These are phyloP conservation scores for Platanthera guangdongensis DNA, from an alignment of 106 monocot genomes.

Conservation along the genomic window DNA sequence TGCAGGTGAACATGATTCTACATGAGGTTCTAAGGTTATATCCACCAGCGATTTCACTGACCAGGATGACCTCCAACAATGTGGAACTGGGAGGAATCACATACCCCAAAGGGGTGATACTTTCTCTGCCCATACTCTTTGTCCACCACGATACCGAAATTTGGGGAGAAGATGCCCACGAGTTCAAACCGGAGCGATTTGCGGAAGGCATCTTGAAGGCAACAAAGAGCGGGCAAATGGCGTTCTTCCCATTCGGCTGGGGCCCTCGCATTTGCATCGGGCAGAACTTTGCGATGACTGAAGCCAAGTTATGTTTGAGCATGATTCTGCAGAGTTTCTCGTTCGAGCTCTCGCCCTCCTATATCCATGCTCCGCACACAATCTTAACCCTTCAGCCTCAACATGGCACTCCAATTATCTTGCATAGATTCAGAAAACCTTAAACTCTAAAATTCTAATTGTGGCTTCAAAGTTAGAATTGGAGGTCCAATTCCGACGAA, in stretches of 20 bases:
- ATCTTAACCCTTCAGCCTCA: slow-evolving; percentile 37
- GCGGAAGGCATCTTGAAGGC: slow-evolving; percentile 40
- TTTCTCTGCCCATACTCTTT: slow-evolving; percentile 27
- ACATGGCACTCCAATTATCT: slow-evolving; percentile 16
- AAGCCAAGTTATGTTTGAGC: slow-evolving; percentile 37
- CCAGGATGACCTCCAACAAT: slow-evolving; percentile 13
- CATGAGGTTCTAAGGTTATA: slow-evolving; percentile 24
- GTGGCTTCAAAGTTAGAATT: too few species aligned
- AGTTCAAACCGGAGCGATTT: slow-evolving; percentile 67
- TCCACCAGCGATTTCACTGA: slow-evolving; percentile 6
- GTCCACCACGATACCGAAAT: slow-evolving; percentile 37
- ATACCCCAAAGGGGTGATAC: slow-evolving; percentile 22
- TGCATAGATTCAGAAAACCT: not conserved
- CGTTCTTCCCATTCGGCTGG: slow-evolving; percentile 49
- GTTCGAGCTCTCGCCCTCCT: slow-evolving; percentile 44
- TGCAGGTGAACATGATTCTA: slow-evolving; percentile 7
- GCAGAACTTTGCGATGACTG: slow-evolving; percentile 42
- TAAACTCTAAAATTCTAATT: too few species aligned
- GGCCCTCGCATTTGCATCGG: slow-evolving; percentile 55
- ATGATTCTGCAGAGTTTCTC: slow-evolving; percentile 42
- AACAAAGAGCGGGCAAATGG: slow-evolving; percentile 21
- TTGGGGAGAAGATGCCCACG: slow-evolving; percentile 49
- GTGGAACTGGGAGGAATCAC: slow-evolving; percentile 22
- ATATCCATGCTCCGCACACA: slow-evolving; percentile 39
- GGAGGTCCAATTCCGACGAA: too few species aligned